A percentile compares a stretch with the other conserved stretches of the same genome.
Evolutionary conservation across 78 protist genomes (phyloP).

Genomic region (Dictyostelium intermedium): DNA sequence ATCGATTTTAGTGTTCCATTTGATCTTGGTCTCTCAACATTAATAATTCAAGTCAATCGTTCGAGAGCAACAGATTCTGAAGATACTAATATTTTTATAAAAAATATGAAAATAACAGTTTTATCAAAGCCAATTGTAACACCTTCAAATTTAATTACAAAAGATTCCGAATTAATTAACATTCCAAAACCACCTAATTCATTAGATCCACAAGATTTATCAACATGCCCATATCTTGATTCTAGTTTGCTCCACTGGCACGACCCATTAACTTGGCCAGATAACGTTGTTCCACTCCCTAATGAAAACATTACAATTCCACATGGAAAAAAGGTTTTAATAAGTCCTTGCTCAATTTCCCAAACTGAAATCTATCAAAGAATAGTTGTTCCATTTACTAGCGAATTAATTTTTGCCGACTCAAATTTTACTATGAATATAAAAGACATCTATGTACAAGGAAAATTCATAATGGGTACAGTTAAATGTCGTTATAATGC

Average conservation of each 20-base stretch:
- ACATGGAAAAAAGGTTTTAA: slow-evolving; percentile 6
- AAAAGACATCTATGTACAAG: slow-evolving; percentile 28
- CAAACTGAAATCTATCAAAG: slow-evolving; percentile 13
- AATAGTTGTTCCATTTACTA: slow-evolving; percentile 20
- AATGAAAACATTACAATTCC: slow-evolving; percentile 16
- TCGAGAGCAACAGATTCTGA: background rate
- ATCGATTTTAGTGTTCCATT: background rate
- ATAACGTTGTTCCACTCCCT: slow-evolving; percentile 27
- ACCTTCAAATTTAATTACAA: background rate
- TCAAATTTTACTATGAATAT: slow-evolving; percentile 13
- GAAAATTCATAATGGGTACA: slow-evolving; percentile 44
- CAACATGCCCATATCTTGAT: slow-evolving; percentile 51
- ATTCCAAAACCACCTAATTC: slow-evolving; percentile 5
- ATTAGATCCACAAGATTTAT: background rate
- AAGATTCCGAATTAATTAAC: slow-evolving; percentile 8
- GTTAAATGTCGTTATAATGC: slow-evolving; percentile 28
- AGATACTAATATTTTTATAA: background rate
- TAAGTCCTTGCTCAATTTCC: slow-evolving; percentile 41
- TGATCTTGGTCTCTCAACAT: background rate
- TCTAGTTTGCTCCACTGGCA: slow-evolving; percentile 53
- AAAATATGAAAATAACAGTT: background rate
- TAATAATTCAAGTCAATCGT: background rate
- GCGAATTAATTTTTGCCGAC: slow-evolving; percentile 40
- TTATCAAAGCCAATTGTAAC: background rate
- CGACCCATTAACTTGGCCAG: slow-evolving; percentile 47